Percentiles rank a stretch among this genome's conserved stretches.
These are phyloP conservation scores for Ogataea methanolica DNA, from an alignment of 805 yeast species.

Conservation along the genomic window DNA sequence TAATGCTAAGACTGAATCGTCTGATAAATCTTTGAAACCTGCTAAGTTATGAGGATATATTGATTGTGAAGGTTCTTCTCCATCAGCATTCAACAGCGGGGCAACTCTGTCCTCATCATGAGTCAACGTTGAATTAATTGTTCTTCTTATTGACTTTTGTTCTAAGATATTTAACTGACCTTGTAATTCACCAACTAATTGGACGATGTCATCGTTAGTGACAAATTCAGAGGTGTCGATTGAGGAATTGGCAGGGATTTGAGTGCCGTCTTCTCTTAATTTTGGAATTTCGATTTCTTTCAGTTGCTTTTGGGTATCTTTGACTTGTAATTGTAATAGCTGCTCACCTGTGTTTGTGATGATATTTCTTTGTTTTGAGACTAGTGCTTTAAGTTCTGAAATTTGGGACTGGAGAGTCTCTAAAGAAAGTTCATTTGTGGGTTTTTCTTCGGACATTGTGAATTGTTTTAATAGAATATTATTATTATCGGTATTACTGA, in stretches of 20 bases:
- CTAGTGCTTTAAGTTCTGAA: slow-evolving; percentile 44
- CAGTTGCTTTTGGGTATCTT: slow-evolving; percentile 36
- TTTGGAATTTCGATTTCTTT: slow-evolving; percentile 20
- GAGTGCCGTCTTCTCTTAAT: slow-evolving; percentile 15
- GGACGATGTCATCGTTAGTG: slow-evolving; percentile 79
- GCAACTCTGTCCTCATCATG: slow-evolving; percentile 45
- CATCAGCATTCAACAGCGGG: slow-evolving; percentile 75
- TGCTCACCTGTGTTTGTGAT: slow-evolving; percentile 78
- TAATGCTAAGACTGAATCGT: slow-evolving; percentile 45
- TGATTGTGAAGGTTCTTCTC: slow-evolving; percentile 53
- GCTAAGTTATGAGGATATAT: slow-evolving; percentile 55
- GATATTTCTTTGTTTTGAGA: slow-evolving; percentile 60
- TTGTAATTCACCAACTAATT: slow-evolving; percentile 84
- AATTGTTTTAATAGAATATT: no score
- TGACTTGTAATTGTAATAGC: slow-evolving; percentile 64
- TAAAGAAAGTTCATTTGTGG: slow-evolving; percentile 27
- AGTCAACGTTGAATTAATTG: slow-evolving; percentile 53
- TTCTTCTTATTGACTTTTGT: slow-evolving; percentile 68
- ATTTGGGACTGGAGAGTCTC: slow-evolving; percentile 41
- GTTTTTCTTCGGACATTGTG: slow-evolving; percentile 47
- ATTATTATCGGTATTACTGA: no score
- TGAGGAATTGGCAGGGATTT: neutral
- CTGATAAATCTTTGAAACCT: slow-evolving; percentile 45
- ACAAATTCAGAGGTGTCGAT: slow-evolving; percentile 55
- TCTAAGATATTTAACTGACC: slow-evolving; percentile 79